A percentile compares a stretch with the other conserved stretches of the same genome.
Evolutionary conservation across 192 early-diverging fungal genomes (phyloP).

Genomic region (Linnemannia exigua): DNA sequence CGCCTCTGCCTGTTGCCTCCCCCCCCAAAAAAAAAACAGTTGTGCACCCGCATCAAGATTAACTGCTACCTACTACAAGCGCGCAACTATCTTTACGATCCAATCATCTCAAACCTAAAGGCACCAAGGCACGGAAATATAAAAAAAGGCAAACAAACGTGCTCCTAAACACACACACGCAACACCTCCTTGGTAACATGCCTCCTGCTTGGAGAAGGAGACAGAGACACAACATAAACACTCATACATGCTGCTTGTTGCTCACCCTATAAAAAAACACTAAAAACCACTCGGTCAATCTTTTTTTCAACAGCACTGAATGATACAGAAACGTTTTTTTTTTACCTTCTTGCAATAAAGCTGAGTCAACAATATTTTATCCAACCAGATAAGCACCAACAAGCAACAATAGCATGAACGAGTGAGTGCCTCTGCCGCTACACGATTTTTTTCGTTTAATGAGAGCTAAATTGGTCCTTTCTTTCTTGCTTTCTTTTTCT

Average conservation of each 20-base stretch:
- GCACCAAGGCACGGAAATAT: background rate
- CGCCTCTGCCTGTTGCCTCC: background rate
- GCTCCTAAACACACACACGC: background rate
- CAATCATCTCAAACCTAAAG: background rate
- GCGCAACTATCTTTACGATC: background rate
- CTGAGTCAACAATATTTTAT: too few relatives aligned
- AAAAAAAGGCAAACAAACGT: conserved; percentile 6
- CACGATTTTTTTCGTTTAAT: background rate
- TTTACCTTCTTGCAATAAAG: too few relatives aligned
- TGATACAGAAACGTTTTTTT: background rate
- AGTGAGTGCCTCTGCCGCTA: too few relatives aligned
- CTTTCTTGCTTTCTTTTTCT: too few relatives aligned
- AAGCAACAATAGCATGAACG: background rate
- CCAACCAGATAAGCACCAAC: background rate
- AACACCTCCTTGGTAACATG: background rate
- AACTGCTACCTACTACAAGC: too few relatives aligned
- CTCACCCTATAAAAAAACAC: background rate
- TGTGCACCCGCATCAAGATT: background rate
- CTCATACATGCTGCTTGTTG: background rate
- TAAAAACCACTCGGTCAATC: background rate
- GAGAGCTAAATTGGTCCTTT: too few relatives aligned
- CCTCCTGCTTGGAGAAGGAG: background rate
- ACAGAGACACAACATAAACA: background rate
- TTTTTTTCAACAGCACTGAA: background rate
- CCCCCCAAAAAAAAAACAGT: background rate